A percentile compares a stretch with the other conserved stretches of the same genome.
phyloP scores from a whole-genome alignment of 441 rosid species.

The Aquilaria agallochum region DNA sequence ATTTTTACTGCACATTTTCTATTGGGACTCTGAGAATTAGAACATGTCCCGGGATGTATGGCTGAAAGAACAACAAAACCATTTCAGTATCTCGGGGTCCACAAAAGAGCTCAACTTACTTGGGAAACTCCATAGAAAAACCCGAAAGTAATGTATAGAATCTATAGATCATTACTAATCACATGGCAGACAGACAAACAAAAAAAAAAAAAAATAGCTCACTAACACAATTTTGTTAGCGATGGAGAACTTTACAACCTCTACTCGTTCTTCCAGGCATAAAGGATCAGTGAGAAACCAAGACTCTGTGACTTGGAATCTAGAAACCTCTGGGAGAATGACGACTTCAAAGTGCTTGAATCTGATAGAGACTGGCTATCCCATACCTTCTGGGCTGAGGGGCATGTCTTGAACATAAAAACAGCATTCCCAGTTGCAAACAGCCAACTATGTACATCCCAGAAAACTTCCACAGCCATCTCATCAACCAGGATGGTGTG shows the following conservation, averaged over 20 bases:
- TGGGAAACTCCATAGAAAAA: conserved; percentile 1
- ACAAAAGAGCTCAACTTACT: conserved; percentile 26
- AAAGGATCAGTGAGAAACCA: conserved; percentile 70
- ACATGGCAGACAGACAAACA: conserved; percentile 23
- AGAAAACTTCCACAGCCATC: conserved; percentile 59
- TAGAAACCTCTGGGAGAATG: conserved; percentile 61
- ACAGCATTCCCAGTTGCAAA: conserved; percentile 74
- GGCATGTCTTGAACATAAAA: conserved; percentile 77
- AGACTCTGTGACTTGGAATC: conserved; percentile 58
- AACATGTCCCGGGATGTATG: conserved; percentile 18
- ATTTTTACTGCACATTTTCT: conserved; percentile 5
- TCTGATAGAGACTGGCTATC: conserved; percentile 45
- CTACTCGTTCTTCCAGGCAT: conserved; percentile 89
- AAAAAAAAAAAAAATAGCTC: conserved; percentile 39
- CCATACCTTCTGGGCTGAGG: conserved; percentile 59
- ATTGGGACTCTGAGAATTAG: conserved; percentile 6
- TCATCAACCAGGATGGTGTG: conserved; percentile 71
- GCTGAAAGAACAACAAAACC: conserved; percentile 17
- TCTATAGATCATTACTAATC: conserved; percentile 35
- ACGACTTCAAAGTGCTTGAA: conserved; percentile 41
- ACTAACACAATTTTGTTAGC: conserved; percentile 41
- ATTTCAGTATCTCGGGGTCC: conserved; percentile 15
- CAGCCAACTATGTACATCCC: conserved; percentile 93
- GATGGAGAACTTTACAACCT: conserved; percentile 26
- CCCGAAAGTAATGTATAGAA: conserved; percentile 17